phyloP scores from a whole-genome alignment of 164 flowering plant genomes.

The Annona cherimola region DNA sequence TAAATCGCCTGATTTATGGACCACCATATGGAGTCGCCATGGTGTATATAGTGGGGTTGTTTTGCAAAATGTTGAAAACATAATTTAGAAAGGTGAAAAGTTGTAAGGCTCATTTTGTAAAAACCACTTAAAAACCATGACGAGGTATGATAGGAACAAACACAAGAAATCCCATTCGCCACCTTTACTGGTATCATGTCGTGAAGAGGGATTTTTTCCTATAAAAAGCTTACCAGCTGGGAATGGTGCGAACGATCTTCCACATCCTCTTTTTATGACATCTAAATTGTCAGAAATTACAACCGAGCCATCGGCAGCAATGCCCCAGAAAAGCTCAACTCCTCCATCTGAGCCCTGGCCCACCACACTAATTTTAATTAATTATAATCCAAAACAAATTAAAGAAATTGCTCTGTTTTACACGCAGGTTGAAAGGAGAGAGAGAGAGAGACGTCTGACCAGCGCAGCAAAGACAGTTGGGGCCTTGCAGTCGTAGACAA shows the following conservation, averaged over 20 bases:
- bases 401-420: not conserved
- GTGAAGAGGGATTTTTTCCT: too few species aligned
- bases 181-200: too few species aligned
- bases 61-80: too few species aligned
- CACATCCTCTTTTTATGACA: constrained; percentile 71
- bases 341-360: constrained; percentile 7
- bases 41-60: too few species aligned
- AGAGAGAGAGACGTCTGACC: constrained; percentile 2
- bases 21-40: too few species aligned
- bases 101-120: too few species aligned
- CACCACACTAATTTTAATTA: not conserved
- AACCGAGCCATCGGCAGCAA: constrained; percentile 87
- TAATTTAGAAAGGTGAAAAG: too few species aligned
- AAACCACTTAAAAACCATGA: too few species aligned
- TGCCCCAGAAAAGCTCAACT: constrained; percentile 59
- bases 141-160: too few species aligned
- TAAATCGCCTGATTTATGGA: too few species aligned
- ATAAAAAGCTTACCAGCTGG: constrained; percentile 46
- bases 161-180: too few species aligned
- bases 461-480: constrained; percentile 69
- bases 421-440: not conserved
- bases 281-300: constrained; percentile 72
- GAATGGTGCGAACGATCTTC: constrained; percentile 90
- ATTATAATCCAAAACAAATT: too few species aligned
- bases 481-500: constrained; percentile 63